Conservation (phyloP, 2,329 filamentous ascomycete species). For the Colletotrichum lindemuthianum region DNA sequence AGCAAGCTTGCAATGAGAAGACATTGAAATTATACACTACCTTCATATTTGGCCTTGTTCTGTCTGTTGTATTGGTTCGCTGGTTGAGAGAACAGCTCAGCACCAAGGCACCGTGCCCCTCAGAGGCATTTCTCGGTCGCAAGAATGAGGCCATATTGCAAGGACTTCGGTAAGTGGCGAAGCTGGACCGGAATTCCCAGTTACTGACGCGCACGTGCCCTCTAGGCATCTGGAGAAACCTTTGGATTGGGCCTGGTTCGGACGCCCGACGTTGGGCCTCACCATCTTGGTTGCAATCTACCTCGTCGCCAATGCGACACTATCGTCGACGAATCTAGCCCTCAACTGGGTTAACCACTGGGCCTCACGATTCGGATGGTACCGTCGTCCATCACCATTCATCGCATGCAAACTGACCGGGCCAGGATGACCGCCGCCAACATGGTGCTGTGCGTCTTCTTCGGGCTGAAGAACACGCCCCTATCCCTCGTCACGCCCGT, state of each 20-base stretch:
- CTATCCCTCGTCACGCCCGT: conserved; percentile 48
- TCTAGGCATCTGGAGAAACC: conserved; percentile 7
- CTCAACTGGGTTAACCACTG: conserved; percentile 24
- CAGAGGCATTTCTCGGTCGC: too few relatives aligned
- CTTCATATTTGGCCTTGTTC: conserved; percentile 12
- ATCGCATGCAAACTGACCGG: not conserved
- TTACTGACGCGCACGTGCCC: not conserved
- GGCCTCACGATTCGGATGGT: conserved; percentile 41
- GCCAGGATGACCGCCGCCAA: conserved; percentile 58
- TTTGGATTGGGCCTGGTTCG: conserved; percentile 11
- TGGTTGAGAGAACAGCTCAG: conserved; percentile 8
- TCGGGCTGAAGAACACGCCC: conserved; percentile 60
- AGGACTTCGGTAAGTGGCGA: conserved; percentile 1
- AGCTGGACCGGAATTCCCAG: not conserved
- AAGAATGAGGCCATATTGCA: not conserved
- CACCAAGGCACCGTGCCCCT: not conserved
- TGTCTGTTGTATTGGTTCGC: not conserved
- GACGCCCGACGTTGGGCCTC: conserved; percentile 4
- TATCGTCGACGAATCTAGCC: not conserved
- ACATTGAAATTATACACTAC: conserved; percentile 13
- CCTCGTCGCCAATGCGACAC: not conserved
- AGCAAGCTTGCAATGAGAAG: conserved; percentile 24
- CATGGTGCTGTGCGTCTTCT: conserved; percentile 50
- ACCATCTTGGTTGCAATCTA: not conserved
- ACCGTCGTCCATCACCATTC: not conserved